These are phyloP conservation scores for Oryza rufipogon DNA, from an alignment of 176 grass and related monocot genomes.

Conservation along the genomic window DNA sequence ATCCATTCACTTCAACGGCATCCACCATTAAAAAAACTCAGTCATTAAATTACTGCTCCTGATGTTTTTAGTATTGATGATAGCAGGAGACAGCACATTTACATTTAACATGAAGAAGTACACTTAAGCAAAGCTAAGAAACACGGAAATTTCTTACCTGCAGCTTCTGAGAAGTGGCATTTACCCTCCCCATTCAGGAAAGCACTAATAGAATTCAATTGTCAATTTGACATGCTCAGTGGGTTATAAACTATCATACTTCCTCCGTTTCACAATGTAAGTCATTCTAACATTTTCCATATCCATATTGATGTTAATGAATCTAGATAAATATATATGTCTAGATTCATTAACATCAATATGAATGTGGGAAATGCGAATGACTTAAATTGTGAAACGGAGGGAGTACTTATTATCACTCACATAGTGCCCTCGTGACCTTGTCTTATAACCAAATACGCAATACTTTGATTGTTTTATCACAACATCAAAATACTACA, in stretches of 20 bases:
- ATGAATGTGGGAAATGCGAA: no score
- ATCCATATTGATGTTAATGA: no score
- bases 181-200: neutral
- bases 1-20: neutral
- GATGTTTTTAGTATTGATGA: neutral
- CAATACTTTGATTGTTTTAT: neutral
- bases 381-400: no score
- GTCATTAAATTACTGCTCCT: neutral
- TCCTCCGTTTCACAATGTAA: no score
- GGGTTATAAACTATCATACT: neutral
- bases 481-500: neutral
- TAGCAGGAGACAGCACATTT: neutral
- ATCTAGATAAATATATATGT: no score
- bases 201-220: neutral
- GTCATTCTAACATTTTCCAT: no score
- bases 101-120: neutral
- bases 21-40: neutral
- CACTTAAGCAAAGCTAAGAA: neutral
- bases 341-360: no score
- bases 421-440: neutral
- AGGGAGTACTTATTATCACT: neutral
- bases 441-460: neutral
- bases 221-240: neutral
- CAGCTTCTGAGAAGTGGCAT: neutral
- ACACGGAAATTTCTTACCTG: neutral